Percentiles rank a stretch among this genome's conserved stretches.
phyloP scores from a whole-genome alignment of 2,329 filamentous ascomycete species.

The Claviceps spartinae region DNA sequence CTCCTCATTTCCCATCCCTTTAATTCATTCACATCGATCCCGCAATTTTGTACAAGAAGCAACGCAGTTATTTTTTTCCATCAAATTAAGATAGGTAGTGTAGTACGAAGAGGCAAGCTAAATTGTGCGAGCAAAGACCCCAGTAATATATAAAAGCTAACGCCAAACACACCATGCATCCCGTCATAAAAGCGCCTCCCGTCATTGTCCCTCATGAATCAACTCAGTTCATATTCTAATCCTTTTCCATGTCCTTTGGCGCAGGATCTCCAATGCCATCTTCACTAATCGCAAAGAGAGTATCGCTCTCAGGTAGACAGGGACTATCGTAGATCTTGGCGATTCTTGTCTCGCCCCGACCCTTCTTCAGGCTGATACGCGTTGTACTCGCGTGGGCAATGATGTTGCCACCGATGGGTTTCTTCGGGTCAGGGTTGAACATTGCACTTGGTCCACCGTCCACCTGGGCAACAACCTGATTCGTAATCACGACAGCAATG shows the following conservation, averaged over 20 bases:
- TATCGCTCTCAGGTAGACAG: constrained; percentile 91
- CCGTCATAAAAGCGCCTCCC: neutral
- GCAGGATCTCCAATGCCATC: constrained; percentile 93
- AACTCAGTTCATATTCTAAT: constrained; percentile 23
- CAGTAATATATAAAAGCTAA: constrained; percentile 8
- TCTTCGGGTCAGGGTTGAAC: constrained; percentile 99
- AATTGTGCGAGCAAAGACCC: neutral
- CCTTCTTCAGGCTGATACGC: constrained; percentile 87
- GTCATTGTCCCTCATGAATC: constrained; percentile 7
- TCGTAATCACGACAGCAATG: constrained; percentile 96
- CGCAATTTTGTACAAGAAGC: no score
- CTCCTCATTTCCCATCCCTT: no score
- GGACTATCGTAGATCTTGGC: constrained; percentile 99
- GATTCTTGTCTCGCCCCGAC: constrained; percentile 84
- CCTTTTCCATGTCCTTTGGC: constrained; percentile 90
- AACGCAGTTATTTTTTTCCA: no score
- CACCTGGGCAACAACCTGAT: constrained; percentile 96
- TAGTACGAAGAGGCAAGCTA: neutral
- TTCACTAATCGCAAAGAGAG: constrained; percentile 91
- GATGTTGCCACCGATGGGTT: constrained; percentile 96
- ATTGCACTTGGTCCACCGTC: constrained; percentile 92
- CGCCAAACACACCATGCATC: constrained; percentile 18
- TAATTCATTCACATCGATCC: no score
- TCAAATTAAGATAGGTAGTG: no score
- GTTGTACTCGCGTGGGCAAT: constrained; percentile 97